Evolutionary conservation across 2,329 filamentous ascomycete genomes (phyloP).

Genomic region (Hymenoscyphus occultus): DNA sequence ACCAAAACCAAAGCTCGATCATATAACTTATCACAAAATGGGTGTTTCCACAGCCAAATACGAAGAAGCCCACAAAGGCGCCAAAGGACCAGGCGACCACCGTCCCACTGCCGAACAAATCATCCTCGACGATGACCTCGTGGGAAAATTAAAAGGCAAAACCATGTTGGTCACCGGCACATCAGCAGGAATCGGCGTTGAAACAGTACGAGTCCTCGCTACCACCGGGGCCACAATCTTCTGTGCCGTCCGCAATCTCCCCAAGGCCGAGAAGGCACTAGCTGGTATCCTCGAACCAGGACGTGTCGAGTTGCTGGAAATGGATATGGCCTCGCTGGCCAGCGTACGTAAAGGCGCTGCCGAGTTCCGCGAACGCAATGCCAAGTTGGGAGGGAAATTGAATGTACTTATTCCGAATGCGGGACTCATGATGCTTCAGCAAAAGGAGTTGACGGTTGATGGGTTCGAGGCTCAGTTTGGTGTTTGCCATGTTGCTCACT

Average conservation of each 20-base stretch:
- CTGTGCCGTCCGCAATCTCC: slow-evolving; percentile 36
- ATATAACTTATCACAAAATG: slow-evolving; percentile 1
- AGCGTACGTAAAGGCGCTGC: slow-evolving; percentile 35
- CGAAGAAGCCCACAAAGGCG: background rate
- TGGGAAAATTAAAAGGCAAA: slow-evolving; percentile 39
- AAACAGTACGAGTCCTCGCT: slow-evolving; percentile 38
- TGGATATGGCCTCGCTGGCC: slow-evolving; percentile 36
- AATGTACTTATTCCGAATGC: slow-evolving; percentile 35
- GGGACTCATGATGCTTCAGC: slow-evolving; percentile 24
- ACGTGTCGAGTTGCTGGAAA: slow-evolving; percentile 35
- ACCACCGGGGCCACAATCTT: slow-evolving; percentile 38
- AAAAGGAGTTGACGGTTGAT: slow-evolving; percentile 41
- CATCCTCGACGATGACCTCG: slow-evolving; percentile 34
- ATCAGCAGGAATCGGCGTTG: slow-evolving; percentile 39
- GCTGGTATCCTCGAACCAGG: slow-evolving; percentile 41
- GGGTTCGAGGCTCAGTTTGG: slow-evolving; percentile 51
- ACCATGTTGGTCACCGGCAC: slow-evolving; percentile 40
- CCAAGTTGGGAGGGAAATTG: slow-evolving; percentile 24
- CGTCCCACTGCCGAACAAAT: slow-evolving; percentile 33
- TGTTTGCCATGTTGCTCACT: slow-evolving; percentile 52
- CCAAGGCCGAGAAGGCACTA: slow-evolving; percentile 34
- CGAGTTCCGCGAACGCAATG: slow-evolving; percentile 30
- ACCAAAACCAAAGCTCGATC: background rate
- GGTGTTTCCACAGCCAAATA: slow-evolving; percentile 8
- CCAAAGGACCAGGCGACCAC: slow-evolving; percentile 14